These are phyloP conservation scores for Mollisia scopiformis DNA, from an alignment of 2,329 filamentous ascomycete species.

Conservation along the genomic window DNA sequence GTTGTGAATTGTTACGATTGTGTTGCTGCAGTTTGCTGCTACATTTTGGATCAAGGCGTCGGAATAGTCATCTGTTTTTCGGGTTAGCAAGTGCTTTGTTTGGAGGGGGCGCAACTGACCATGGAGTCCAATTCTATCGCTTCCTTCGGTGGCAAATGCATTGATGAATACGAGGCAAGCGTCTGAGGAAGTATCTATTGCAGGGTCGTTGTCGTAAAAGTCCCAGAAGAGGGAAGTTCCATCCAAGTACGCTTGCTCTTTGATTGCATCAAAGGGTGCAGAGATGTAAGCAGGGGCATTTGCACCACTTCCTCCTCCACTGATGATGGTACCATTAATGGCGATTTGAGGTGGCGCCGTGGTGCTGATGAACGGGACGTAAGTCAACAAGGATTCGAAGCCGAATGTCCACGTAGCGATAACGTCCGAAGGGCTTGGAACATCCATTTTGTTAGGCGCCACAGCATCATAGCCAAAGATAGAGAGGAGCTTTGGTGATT, in stretches of 20 bases:
- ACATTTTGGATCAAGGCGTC: slow-evolving; percentile 60
- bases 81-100: no score
- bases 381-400: no score
- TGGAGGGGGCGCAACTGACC: no score
- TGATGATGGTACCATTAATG: slow-evolving; percentile 4
- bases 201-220: slow-evolving; percentile 42
- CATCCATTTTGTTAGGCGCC: no score
- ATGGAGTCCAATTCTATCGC: slow-evolving; percentile 60
- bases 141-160: slow-evolving; percentile 73
- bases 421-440: not conserved
- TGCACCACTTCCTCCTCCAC: slow-evolving; percentile 47
- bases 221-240: slow-evolving; percentile 63
- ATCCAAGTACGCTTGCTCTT: slow-evolving; percentile 54
- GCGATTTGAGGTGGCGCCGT: no score
- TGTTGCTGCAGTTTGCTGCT: slow-evolving; percentile 56
- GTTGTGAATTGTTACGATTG: slow-evolving; percentile 66
- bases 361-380: no score
- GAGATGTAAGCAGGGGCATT: slow-evolving; percentile 51
- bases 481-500: slow-evolving; percentile 52
- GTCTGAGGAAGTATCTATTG: slow-evolving; percentile 52
- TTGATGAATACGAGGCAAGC: slow-evolving; percentile 72
- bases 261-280: slow-evolving; percentile 59
- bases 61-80: slow-evolving; percentile 63
- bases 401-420: no score
- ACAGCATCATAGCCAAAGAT: slow-evolving; percentile 64